Evolutionary conservation across 805 yeast species (phyloP).

Genomic region (Dipodascopsis tothii): DNA sequence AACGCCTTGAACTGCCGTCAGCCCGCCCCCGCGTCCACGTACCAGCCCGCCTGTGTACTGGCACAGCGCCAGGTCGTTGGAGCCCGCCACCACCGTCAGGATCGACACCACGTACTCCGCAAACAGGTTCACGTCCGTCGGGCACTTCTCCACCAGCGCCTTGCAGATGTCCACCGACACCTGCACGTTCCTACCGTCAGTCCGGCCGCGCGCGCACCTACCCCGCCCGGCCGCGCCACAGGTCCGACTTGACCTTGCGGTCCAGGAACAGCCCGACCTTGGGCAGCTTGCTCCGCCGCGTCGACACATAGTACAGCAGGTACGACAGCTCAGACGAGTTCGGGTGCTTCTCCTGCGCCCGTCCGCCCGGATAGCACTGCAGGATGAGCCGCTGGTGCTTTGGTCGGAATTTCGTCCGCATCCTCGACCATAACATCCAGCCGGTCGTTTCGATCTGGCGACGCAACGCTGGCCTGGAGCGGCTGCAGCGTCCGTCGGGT

Average conservation of each 20-base stretch:
- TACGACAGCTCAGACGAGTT: conserved; percentile 87
- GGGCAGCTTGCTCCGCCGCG: conserved; percentile 79
- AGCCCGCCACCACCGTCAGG: conserved; percentile 43
- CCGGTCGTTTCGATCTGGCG: too few relatives aligned
- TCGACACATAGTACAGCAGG: conserved; percentile 79
- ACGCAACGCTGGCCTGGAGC: too few relatives aligned
- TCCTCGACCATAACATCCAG: too few relatives aligned
- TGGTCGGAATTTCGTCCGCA: conserved; percentile 42
- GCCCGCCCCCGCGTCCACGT: conserved; percentile 20
- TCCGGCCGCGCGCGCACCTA: not conserved
- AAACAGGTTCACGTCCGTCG: conserved; percentile 76
- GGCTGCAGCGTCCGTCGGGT: too few relatives aligned
- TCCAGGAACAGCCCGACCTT: conserved; percentile 70
- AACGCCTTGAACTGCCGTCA: conserved; percentile 32
- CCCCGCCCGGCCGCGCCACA: conserved; percentile 57
- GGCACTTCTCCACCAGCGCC: conserved; percentile 65
- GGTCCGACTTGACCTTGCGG: conserved; percentile 55
- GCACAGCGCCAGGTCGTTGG: conserved; percentile 56
- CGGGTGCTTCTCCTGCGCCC: conserved; percentile 79
- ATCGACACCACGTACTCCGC: conserved; percentile 62
- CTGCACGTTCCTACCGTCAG: conserved; percentile 44
- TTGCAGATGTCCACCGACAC: conserved; percentile 69
- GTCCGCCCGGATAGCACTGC: conserved; percentile 90
- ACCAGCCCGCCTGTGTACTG: conserved; percentile 38
- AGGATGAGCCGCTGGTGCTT: conserved; percentile 85